These are phyloP conservation scores for Aureobasidium sp. DNA, from an alignment of 2,329 filamentous ascomycete genomes.

Conservation along the genomic window DNA sequence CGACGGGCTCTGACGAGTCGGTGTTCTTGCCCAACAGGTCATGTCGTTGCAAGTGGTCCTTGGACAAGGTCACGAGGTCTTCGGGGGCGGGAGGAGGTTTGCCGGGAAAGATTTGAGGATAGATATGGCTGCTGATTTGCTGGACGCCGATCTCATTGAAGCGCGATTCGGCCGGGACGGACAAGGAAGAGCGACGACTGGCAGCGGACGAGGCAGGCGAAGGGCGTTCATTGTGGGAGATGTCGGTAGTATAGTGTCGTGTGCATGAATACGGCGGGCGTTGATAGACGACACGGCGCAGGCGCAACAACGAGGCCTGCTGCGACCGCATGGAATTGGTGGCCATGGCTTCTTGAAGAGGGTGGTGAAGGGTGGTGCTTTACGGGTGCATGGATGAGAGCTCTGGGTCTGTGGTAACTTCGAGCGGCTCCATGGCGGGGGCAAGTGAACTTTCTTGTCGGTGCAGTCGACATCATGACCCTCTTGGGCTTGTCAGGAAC, in stretches of 20 bases:
- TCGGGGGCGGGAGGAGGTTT: conserved; percentile 42
- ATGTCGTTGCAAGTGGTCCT: conserved; percentile 75
- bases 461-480: conserved; percentile 10
- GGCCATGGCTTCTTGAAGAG: neutral
- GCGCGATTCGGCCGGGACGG: conserved; percentile 50
- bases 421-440: conserved; percentile 8
- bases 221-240: conserved; percentile 5
- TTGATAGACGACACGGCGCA: conserved; percentile 15
- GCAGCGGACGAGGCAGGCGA: conserved; percentile 8
- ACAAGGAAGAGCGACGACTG: conserved; percentile 26
- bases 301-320: conserved; percentile 30
- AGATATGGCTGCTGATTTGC: conserved; percentile 78
- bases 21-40: conserved; percentile 86
- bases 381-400: neutral
- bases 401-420: neutral
- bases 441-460: conserved; percentile 9
- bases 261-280: conserved; percentile 18
- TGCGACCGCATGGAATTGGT: conserved; percentile 27
- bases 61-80: conserved; percentile 71
- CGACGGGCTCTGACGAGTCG: conserved; percentile 65
- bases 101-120: conserved; percentile 71
- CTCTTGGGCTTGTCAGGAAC: neutral
- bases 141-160: conserved; percentile 94
- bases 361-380: neutral
- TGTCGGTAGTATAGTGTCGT: conserved; percentile 22